Conservation (phyloP, 805 yeast species). For the Starmerella davenportii region DNA sequence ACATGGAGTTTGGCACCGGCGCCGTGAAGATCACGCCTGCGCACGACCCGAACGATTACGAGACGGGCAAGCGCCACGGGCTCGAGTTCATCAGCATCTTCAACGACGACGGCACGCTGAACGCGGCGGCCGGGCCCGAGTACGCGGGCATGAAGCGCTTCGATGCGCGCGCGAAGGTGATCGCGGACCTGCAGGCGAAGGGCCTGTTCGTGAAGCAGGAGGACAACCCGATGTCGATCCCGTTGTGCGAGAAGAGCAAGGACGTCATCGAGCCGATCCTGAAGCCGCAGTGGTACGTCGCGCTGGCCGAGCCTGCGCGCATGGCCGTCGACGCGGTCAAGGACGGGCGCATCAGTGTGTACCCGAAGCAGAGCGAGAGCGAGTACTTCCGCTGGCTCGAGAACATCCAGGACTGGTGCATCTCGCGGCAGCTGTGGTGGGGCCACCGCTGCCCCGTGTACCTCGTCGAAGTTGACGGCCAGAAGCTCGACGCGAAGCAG, state of each 20-base stretch:
- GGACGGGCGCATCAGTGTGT: slow-evolving; percentile 59
- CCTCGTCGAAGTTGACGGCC: slow-evolving; percentile 52
- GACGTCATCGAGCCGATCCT: slow-evolving; percentile 90
- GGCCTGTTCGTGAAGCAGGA: slow-evolving; percentile 68
- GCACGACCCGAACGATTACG: slow-evolving; percentile 93
- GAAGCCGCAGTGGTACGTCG: slow-evolving; percentile 99
- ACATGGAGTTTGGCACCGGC: slow-evolving; percentile 99
- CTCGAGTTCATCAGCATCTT: slow-evolving; percentile 76
- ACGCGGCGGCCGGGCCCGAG: slow-evolving; percentile 74
- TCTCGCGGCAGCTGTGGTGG: slow-evolving; percentile 87
- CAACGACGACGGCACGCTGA: slow-evolving; percentile 81
- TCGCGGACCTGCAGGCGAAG: slow-evolving; percentile 55
- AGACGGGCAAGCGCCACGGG: slow-evolving; percentile 84
- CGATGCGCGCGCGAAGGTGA: slow-evolving; percentile 75
- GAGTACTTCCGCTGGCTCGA: slow-evolving; percentile 93
- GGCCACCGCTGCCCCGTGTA: slow-evolving; percentile 98
- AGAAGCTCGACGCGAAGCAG: slow-evolving; percentile 39
- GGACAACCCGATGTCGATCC: slow-evolving; percentile 92
- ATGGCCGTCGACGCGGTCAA: slow-evolving; percentile 74
- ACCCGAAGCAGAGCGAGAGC: slow-evolving; percentile 77
- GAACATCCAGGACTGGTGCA: slow-evolving; percentile 97
- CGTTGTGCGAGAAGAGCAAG: slow-evolving; percentile 88
- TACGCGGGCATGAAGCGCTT: slow-evolving; percentile 85
- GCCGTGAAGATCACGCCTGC: slow-evolving; percentile 99
- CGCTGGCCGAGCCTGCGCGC: slow-evolving; percentile 73